Base-by-base conservation (phyloP, 371 early-diverging fungal genomes). In the Syncephalastrum contaminatum region DNA sequence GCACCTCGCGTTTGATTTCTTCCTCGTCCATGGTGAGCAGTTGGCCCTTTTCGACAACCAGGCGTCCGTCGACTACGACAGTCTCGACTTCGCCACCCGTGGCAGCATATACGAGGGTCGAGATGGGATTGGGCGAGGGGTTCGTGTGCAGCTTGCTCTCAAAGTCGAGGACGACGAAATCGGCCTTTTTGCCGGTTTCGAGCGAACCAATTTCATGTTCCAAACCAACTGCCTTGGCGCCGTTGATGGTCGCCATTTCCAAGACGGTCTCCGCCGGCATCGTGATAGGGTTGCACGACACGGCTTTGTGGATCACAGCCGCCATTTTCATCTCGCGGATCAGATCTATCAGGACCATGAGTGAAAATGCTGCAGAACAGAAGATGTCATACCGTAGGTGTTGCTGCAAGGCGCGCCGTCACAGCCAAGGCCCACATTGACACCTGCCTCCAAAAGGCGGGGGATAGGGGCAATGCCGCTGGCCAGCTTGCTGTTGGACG, bases 201-300 rank as follows among this genome's bases (percentile, higher is more conserved):
- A 64, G 43, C 4, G 64, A 64, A 10, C 64, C 64, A 43, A 64
- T 64, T 19, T 64, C 60, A 12, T 64, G 56, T 42, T 64, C 64
- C 24, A 64, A 30, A 13, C 64, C 64, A 46, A 64, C 47, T 48
- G 64, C 64, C 41, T 59, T 59, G 43, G 64, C 64, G 39, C 64
- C 64, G 51, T 64, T 64, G 56, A 64, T 59, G 25, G 64, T 64
- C 4, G 64, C 64, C 64, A 64, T 64, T 36, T 64, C 64, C 44
- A 64, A 43, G 4, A 64, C 58, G 21, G 59, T 56, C 25, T 64
- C 64, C 12, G 64, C 64, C 5, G 64, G 57, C 60, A 64, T 59
- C 7, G 59, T 59, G 8, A 56, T 46, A 3, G 64, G 64, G 43
- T 64, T 42, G 22, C 59, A 59, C 14, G 64, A 56, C 12, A 64